Evolutionary conservation across 2,329 filamentous ascomycete species (phyloP).

Genomic region (Colletotrichum gloeosporioides): DNA sequence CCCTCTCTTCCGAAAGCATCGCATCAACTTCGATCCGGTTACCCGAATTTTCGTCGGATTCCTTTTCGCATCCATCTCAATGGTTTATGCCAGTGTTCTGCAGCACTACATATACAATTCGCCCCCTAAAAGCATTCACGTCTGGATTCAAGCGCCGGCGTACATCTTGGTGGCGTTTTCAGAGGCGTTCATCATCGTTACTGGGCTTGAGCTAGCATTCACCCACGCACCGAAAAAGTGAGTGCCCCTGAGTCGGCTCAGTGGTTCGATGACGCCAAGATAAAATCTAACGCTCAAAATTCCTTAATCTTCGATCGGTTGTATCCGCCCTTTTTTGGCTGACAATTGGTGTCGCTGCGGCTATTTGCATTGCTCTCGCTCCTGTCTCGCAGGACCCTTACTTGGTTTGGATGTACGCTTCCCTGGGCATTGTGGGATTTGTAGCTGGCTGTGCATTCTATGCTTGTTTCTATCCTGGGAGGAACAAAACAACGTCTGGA

Average conservation of each 20-base stretch:
- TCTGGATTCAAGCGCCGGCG: slow-evolving; percentile 59
- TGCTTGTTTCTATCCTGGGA: background rate
- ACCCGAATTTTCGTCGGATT: slow-evolving; percentile 27
- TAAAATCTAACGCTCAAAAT: background rate
- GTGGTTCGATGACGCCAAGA: slow-evolving; percentile 59
- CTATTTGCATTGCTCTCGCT: slow-evolving; percentile 58
- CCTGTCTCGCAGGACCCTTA: slow-evolving; percentile 69
- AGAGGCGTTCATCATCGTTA: slow-evolving; percentile 70
- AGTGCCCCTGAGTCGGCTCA: slow-evolving; percentile 59
- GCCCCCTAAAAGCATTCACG: slow-evolving; percentile 46
- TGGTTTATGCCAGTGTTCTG: slow-evolving; percentile 26
- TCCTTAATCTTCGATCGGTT: slow-evolving; percentile 7
- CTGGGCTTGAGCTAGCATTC: slow-evolving; percentile 74
- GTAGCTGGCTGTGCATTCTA: slow-evolving; percentile 58
- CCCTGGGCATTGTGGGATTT: slow-evolving; percentile 55
- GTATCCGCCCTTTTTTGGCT: slow-evolving; percentile 42
- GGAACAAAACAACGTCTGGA: background rate
- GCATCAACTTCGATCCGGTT: slow-evolving; percentile 26
- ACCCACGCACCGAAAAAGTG: slow-evolving; percentile 65
- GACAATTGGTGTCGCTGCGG: slow-evolving; percentile 53
- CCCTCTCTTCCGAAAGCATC: slow-evolving; percentile 24
- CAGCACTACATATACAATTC: slow-evolving; percentile 27
- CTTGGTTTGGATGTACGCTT: slow-evolving; percentile 70
- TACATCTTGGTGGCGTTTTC: slow-evolving; percentile 62
- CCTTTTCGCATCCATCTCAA: slow-evolving; percentile 26